Evolutionary conservation across 1,284 basidiomycete species (phyloP), one percentile per base, ranked within the genome.

Genomic region (Coniferiporia weirii): DNA sequence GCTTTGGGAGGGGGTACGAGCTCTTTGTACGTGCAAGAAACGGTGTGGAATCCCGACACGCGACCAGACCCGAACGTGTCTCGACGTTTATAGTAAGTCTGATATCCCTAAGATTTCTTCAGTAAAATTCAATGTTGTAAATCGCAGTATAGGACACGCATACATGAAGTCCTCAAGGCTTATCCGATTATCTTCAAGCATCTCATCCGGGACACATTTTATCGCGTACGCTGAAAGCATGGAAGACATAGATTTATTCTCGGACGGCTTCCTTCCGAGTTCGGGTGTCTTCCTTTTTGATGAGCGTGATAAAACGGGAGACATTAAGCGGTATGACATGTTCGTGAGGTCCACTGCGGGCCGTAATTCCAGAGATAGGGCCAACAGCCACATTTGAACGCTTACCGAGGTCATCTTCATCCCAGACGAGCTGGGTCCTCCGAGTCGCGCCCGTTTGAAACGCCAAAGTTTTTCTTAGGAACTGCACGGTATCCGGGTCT

Each of bases 241-340:
- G n/a, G 52, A 10, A 6, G 40, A 49, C 32, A 62, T 19, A 2
- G 55, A 46, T 2, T 15, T 46, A 19, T 51, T 27, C 17, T 43
- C 45, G n/a, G 49, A 22, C 22, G 46, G 22, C 49, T 57, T 43
- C 54, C 57, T 45, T 15, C 73, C 72, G 13, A 70, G 52, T 43
- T 62, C 64, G 1, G 75, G 77, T 27, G 77, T 79, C 63, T 75
- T 68, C 3, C 65, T 69, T 34, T 63, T 69, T 2, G 79, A 72
- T 17, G 70, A 68, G 7, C 64, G 64, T 22, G 77, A 75, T 40
- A 81, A 66, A 10, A 78, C 54, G 13, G 79, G 78, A 2, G 74
- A 73, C 64, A 75, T 66, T 2, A 74, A 75, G 48, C 69, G 68
- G 54, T 63, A 65, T 3, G 69, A 50, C 4, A 67, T 57, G 65